Evolutionary conservation across 805 yeast species (phyloP).

Genomic region (Isabelozyma pseudorhagii): DNA sequence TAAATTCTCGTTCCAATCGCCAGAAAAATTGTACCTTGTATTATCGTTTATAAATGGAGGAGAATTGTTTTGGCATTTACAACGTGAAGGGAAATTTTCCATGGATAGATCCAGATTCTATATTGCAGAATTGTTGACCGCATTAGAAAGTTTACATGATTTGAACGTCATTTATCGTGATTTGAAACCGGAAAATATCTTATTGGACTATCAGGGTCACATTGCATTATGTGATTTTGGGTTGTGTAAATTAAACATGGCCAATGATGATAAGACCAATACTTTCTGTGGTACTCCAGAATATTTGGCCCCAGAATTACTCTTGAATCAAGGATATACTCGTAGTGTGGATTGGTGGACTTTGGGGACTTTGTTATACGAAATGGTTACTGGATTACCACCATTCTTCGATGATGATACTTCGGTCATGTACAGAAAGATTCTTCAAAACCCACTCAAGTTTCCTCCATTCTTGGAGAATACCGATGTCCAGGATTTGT

Average conservation of each 20-base stretch:
- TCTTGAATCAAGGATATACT: slow-evolving; percentile 95
- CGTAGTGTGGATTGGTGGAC: slow-evolving; percentile 99
- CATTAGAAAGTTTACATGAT: slow-evolving; percentile 91
- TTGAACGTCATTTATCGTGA: slow-evolving; percentile 96
- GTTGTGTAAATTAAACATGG: slow-evolving; percentile 85
- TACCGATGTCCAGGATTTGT: slow-evolving; percentile 91
- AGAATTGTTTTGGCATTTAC: slow-evolving; percentile 94
- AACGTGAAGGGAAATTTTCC: slow-evolving; percentile 89
- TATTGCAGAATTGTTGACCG: slow-evolving; percentile 91
- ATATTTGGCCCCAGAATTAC: slow-evolving; percentile 92
- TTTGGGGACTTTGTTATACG: slow-evolving; percentile 91
- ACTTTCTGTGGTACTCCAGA: slow-evolving; percentile 99
- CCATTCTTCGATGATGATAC: slow-evolving; percentile 98
- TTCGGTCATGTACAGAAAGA: slow-evolving; percentile 98
- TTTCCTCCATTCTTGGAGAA: slow-evolving; percentile 95
- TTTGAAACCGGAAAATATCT: slow-evolving; percentile 93
- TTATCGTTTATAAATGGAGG: slow-evolving; percentile 99
- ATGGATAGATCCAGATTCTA: slow-evolving; percentile 96
- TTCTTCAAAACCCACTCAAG: slow-evolving; percentile 96
- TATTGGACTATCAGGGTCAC: slow-evolving; percentile 95
- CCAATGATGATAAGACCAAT: slow-evolving; percentile 85
- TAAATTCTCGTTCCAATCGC: slow-evolving; percentile 95
- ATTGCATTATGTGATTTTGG: slow-evolving; percentile 98
- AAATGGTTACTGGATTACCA: slow-evolving; percentile 99
- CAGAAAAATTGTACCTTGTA: slow-evolving; percentile 84